Base-by-base conservation (phyloP, 306 rosid species). In the Cicer pinnatifidum region DNA sequence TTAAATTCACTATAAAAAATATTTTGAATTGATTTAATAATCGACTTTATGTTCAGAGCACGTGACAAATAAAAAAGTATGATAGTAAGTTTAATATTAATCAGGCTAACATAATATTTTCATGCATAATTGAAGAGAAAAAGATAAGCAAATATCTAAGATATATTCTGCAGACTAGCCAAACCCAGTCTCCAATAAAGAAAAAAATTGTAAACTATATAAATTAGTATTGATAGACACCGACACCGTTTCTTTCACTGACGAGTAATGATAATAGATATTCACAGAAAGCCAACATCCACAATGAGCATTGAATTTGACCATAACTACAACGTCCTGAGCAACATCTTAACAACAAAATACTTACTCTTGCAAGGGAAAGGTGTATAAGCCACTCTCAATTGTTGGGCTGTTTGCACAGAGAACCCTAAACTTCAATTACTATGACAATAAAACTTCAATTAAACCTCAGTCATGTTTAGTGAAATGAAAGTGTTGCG, bases 171-270 rank as follows among this genome's bases (percentile, higher is more conserved):
- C 23, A n/a, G 3, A 72, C 61, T 11, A 68, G 33, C 28, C 16
- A 56, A 58, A 58, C 13, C 59, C 20, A 46, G 50, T 47, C 45
- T 64, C 46, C 57, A 16, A 23, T 12, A 3, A 47, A 11, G 44
- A 57, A 58, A 68, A 19, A 56, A 1, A 50, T 20, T 57, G 20
- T 28, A 28, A 3, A 6, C 69, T 46, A 46, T 46, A 57, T 35
- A 28, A 9, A 59, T 69, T 69, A 35, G 1, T 45, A 47, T 46
- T 58, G 39, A 69, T 15, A 44, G 38, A 12, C 28, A 20, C 51
- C 50, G 44, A 28, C 0, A 61, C 41, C 43, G 53, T 65, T 75
- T 40, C 59, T 52, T 75, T 52, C 38, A 61, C 23, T 50, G 15
- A 50, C 35, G 63, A 57, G 57, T 48, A 48, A 48, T 50, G 71